Base-by-base conservation (phyloP, 1,139 yeast genomes). In the Debaryomycetaceae sp. region DNA sequence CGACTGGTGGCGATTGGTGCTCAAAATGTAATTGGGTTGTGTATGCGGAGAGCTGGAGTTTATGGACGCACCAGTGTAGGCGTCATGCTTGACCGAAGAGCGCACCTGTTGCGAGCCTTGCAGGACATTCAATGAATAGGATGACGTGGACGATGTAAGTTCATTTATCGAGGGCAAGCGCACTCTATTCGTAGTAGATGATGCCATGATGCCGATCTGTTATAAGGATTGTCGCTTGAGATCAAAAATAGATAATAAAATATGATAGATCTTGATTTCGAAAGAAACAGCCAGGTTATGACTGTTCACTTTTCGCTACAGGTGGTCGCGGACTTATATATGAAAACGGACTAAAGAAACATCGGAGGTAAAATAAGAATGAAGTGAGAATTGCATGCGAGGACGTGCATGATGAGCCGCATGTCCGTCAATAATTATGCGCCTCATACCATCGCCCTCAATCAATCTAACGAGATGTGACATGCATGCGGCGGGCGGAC, bases 121-220 rank as follows among this genome's bases (percentile, higher is more conserved):
- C n/a, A n/a, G n/a, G n/a, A n/a, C n/a, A n/a, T n/a, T n/a, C n/a
- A n/a, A n/a, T n/a, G n/a, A 18, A 12, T 23, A 23, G 5, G 28
- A 12, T 3, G 27, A 21, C 12, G 33, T 26, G 5, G 34, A 27
- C 12, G 34, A 31, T 18, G 36, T 33, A 10, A 33, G 32, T 14
- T 33, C 36, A 11, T 21, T 33, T 9, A 33, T 33, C 6, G 36
- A 33, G 7, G 36, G 36, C n/a, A 33, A 30, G n/a, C 36, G 32
- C 14, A 33, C 30, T 23, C 36, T 33, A 27, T 29, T 29, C 27
- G 13, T 25, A 11, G 32, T 24, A 20, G 31, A 23, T 24, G 31
- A 17, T 12, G 35, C 27, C 27, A 24, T 26, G 12, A 9, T n/a
- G 15, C 5, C 11, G n/a, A 6, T 16, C 28, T 26, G 6, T 26